Evolutionary conservation across 208 protist species (phyloP).

Genomic region (Acanthamoeba healyi): DNA sequence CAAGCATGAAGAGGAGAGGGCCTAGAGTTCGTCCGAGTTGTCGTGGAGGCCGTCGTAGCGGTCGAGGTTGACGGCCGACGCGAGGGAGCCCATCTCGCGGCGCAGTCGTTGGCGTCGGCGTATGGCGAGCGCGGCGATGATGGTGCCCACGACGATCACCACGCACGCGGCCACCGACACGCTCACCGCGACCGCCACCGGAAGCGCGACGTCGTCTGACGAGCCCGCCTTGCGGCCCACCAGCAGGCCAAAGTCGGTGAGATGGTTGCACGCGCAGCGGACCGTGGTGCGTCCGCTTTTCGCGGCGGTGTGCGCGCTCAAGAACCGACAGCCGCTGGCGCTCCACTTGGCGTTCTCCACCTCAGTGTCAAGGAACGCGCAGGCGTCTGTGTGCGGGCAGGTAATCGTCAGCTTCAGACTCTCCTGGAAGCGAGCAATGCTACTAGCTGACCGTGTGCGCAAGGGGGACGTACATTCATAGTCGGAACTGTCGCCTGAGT

Average conservation of each 20-base stretch:
- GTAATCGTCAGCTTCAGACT: too few relatives aligned
- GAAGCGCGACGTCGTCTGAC: neutral
- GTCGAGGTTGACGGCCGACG: constrained; percentile 7
- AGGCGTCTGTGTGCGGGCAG: neutral
- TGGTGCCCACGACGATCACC: neutral
- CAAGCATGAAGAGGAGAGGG: too few relatives aligned
- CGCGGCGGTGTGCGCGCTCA: neutral
- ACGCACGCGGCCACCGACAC: neutral
- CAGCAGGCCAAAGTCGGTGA: constrained; percentile 23
- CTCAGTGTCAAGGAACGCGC: neutral
- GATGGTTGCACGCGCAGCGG: constrained; percentile 9
- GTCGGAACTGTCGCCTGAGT: neutral
- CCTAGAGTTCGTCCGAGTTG: too few relatives aligned
- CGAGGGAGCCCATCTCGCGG: neutral
- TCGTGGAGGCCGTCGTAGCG: constrained; percentile 28
- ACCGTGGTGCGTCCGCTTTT: neutral
- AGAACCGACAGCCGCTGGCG: neutral
- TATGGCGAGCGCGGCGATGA: neutral
- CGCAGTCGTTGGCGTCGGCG: neutral
- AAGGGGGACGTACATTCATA: neutral
- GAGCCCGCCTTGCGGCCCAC: neutral
- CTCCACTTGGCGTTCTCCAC: neutral
- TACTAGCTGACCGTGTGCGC: too few relatives aligned
- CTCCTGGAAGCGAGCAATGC: too few relatives aligned
- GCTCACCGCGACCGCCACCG: constrained; percentile 10